Evolutionary conservation across 768 basidiomycete genomes (phyloP).

Genomic region (Kwoniella botswanensis): DNA sequence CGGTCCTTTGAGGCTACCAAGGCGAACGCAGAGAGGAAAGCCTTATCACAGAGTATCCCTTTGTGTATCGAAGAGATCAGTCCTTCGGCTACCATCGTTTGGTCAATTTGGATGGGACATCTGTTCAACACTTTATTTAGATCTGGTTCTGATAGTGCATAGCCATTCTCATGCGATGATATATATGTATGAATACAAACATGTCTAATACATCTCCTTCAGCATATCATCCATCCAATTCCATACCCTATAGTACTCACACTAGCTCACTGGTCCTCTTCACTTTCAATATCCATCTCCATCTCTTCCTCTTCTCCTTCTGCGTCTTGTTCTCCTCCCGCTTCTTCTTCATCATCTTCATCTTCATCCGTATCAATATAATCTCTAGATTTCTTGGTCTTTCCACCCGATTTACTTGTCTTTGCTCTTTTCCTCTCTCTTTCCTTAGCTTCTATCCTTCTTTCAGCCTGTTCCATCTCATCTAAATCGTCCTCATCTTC

Average conservation of each 20-base stretch:
- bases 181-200: neutral
- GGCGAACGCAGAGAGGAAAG: too few species aligned
- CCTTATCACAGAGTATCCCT: too few species aligned
- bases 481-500: slow-evolving; percentile 43
- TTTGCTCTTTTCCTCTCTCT: slow-evolving; percentile 47
- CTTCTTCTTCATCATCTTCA: slow-evolving; percentile 22
- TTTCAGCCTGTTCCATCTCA: slow-evolving; percentile 53
- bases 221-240: neutral
- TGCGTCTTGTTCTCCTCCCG: slow-evolving; percentile 15
- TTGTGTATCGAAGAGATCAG: too few species aligned
- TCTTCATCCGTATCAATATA: slow-evolving; percentile 42
- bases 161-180: neutral
- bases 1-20: neutral
- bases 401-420: slow-evolving; percentile 25
- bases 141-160: neutral
- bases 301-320: slow-evolving; percentile 35
- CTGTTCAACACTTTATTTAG: neutral
- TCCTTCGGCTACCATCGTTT: too few species aligned
- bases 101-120: too few species aligned
- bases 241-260: neutral
- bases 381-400: slow-evolving; percentile 39
- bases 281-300: slow-evolving; percentile 49
- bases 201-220: neutral
- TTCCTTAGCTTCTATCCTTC: slow-evolving; percentile 44
- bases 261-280: slow-evolving; percentile 29